Evolutionary conservation across 139 green algal genomes (phyloP).

Genomic region (Micractinium conductrix): DNA sequence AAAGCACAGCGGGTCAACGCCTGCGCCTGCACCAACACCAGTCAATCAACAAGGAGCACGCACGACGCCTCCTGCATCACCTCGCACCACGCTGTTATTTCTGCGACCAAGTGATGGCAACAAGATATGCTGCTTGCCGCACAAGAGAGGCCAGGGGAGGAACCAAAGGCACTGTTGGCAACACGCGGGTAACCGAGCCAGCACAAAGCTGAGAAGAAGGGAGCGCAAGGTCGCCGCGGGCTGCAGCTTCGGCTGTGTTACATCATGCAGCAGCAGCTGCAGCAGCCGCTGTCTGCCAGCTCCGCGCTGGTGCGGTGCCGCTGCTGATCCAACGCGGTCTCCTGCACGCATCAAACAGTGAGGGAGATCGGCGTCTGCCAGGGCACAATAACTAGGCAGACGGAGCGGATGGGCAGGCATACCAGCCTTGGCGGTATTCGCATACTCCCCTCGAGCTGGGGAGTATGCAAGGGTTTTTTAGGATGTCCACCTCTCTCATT

Average conservation of each 20-base stretch:
- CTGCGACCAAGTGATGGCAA: background rate
- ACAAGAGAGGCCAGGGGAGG: background rate
- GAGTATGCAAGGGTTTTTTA: no score
- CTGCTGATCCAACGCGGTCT: background rate
- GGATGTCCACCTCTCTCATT: background rate
- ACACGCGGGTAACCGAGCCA: background rate
- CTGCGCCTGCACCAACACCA: no score
- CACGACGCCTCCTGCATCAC: no score
- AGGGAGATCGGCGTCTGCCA: background rate
- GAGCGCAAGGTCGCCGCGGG: no score
- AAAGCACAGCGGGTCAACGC: no score
- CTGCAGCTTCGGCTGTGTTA: no score
- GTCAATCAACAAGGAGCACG: no score
- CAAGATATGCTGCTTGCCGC: background rate
- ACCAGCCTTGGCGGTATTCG: background rate
- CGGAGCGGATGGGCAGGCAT: background rate
- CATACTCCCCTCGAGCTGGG: background rate
- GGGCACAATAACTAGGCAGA: background rate
- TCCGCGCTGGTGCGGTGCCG: background rate
- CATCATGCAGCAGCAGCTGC: constrained; percentile 32
- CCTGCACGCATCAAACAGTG: background rate
- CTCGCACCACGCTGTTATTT: no score
- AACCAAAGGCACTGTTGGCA: background rate
- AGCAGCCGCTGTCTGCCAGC: background rate
- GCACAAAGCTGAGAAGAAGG: background rate